These are phyloP conservation scores for Acanthochlamys bracteata DNA, from an alignment of 106 monocot genomes.

Conservation along the genomic window DNA sequence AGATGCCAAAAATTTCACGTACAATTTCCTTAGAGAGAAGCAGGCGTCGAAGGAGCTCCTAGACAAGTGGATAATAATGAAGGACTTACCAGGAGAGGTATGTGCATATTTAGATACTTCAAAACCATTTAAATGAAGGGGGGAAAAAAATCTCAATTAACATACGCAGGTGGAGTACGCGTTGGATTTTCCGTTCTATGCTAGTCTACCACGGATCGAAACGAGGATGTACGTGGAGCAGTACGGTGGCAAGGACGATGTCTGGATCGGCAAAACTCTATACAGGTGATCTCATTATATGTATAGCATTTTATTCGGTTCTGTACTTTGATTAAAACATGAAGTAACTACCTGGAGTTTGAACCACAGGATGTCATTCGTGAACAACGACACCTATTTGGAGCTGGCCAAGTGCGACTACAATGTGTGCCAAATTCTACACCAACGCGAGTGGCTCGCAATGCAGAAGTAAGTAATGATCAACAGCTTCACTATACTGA, in stretches of 20 bases:
- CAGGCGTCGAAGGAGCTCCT: constrained; percentile 32
- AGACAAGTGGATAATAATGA: constrained; percentile 95
- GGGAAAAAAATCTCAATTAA: no score
- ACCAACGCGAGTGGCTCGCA: constrained; percentile 54
- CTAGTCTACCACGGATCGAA: constrained; percentile 80
- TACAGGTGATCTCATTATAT: constrained; percentile 43
- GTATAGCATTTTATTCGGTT: neutral
- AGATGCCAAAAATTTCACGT: constrained; percentile 52
- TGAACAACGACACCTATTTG: constrained; percentile 63
- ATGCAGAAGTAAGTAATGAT: constrained; percentile 39
- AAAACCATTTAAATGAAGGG: no score
- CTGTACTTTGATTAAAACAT: no score
- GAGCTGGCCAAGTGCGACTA: constrained; percentile 71
- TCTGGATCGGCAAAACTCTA: constrained; percentile 96
- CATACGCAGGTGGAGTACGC: constrained; percentile 83
- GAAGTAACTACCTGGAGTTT: no score
- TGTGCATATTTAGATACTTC: no score
- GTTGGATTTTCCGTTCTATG: constrained; percentile 78
- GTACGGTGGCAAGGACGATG: constrained; percentile 67
- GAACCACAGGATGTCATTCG: constrained; percentile 65
- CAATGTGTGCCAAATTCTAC: constrained; percentile 62
- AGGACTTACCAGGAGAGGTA: constrained; percentile 96
- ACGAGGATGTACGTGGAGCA: constrained; percentile 66
- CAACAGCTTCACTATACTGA: neutral
- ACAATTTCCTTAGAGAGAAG: constrained; percentile 49